phyloP scores from a whole-genome alignment of 768 basidiomycete genomes.

The Dacryopinax spathularia region DNA sequence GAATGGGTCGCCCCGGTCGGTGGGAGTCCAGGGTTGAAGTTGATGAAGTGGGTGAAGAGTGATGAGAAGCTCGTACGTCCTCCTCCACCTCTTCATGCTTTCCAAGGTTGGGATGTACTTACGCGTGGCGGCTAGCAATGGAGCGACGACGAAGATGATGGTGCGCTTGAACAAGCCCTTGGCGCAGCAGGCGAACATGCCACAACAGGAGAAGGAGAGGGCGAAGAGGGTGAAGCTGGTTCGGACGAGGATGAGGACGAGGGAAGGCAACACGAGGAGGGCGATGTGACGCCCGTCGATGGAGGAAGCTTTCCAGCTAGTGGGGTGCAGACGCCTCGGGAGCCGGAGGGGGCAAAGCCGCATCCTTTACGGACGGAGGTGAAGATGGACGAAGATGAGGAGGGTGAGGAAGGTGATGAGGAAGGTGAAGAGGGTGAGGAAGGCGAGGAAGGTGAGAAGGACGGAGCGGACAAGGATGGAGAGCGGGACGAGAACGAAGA shows the following conservation, averaged over 20 bases:
- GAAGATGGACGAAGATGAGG: neutral
- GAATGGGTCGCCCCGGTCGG: neutral
- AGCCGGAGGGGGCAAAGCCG: neutral
- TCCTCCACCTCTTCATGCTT: neutral
- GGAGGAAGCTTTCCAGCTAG: neutral
- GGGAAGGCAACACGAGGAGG: neutral
- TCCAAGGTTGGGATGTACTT: neutral
- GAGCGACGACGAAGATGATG: neutral
- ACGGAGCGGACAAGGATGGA: neutral
- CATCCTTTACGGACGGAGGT: neutral
- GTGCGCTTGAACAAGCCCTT: neutral
- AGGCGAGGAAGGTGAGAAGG: neutral
- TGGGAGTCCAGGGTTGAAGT: neutral
- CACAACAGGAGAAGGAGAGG: neutral
- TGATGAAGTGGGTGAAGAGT: constrained; percentile 1
- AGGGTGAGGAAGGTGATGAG: neutral
- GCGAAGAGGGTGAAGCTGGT: neutral
- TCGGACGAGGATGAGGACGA: neutral
- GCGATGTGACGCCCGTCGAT: neutral
- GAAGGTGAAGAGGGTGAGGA: neutral
- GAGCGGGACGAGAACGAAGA: neutral
- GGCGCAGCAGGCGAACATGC: neutral
- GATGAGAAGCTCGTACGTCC: neutral
- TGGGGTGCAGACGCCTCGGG: neutral
- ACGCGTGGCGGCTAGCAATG: neutral